A percentile compares a stretch with the other conserved stretches of the same genome.
Evolutionary conservation across 2,329 filamentous ascomycete species (phyloP).

Genomic region (Sarocladium strictum): DNA sequence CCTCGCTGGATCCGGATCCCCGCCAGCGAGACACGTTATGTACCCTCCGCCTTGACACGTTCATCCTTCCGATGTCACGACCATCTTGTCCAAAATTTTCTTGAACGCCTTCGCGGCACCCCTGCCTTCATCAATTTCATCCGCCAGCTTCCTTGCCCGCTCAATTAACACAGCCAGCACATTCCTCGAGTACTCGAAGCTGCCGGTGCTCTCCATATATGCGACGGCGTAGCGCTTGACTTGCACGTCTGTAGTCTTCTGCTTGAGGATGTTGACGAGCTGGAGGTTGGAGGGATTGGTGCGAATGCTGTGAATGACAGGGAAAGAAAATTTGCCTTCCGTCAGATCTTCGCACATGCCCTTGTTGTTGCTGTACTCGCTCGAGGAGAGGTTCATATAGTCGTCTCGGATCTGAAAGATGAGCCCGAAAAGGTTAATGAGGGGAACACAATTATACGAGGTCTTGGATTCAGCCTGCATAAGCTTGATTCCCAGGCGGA

Average conservation of each 20-base stretch:
- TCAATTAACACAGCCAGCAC: slow-evolving; percentile 60
- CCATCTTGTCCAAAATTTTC: slow-evolving; percentile 65
- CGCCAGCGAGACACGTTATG: too few relatives aligned
- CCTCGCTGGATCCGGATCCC: too few relatives aligned
- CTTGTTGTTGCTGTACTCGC: slow-evolving; percentile 81
- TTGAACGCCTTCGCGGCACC: slow-evolving; percentile 53
- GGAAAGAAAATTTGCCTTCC: slow-evolving; percentile 95
- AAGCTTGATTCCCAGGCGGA: slow-evolving; percentile 76
- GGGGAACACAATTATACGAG: slow-evolving; percentile 65
- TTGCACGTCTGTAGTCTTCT: slow-evolving; percentile 78
- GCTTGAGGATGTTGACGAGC: slow-evolving; percentile 86
- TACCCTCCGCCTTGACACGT: background rate
- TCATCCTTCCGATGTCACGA: slow-evolving; percentile 15
- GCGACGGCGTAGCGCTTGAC: slow-evolving; percentile 86
- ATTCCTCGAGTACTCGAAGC: slow-evolving; percentile 76
- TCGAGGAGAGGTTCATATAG: slow-evolving; percentile 77
- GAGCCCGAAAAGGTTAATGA: slow-evolving; percentile 79
- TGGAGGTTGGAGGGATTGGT: slow-evolving; percentile 67
- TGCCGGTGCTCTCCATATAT: slow-evolving; percentile 87
- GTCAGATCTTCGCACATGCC: slow-evolving; percentile 93
- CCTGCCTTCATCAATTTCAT: slow-evolving; percentile 57
- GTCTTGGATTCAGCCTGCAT: slow-evolving; percentile 70
- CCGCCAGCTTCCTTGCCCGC: slow-evolving; percentile 56
- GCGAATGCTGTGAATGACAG: slow-evolving; percentile 89
- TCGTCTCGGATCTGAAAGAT: slow-evolving; percentile 92